These are phyloP conservation scores for Pugionium dolabratum DNA, from an alignment of 345 rosid genomes.

Conservation along the genomic window DNA sequence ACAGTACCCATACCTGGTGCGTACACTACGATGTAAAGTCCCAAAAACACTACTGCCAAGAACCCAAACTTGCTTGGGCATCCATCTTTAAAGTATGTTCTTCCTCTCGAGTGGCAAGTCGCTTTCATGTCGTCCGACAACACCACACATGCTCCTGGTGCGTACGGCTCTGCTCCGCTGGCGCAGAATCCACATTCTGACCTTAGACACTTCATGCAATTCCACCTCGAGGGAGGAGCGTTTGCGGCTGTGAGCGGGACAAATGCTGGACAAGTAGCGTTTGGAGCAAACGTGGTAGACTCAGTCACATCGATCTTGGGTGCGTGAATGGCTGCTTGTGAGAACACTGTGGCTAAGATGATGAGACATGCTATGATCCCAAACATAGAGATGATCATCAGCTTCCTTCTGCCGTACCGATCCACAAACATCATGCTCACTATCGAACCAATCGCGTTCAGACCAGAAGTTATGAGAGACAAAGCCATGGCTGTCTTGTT, in stretches of 20 bases:
- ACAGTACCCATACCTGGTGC: slow-evolving; percentile 89
- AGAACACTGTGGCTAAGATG: slow-evolving; percentile 53
- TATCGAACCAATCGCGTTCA: slow-evolving; percentile 75
- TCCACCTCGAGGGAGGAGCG: slow-evolving; percentile 49
- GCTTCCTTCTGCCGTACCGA: slow-evolving; percentile 69
- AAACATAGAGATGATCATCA: slow-evolving; percentile 78
- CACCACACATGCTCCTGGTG: slow-evolving; percentile 75
- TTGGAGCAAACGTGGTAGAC: slow-evolving; percentile 50
- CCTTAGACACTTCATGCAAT: slow-evolving; percentile 67
- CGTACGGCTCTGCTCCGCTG: slow-evolving; percentile 43
- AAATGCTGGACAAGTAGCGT: slow-evolving; percentile 61
- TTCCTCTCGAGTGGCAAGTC: slow-evolving; percentile 40
- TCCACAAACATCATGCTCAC: slow-evolving; percentile 78
- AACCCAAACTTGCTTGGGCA: slow-evolving; percentile 84
- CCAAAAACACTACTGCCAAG: slow-evolving; percentile 63
- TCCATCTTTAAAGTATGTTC: slow-evolving; percentile 61
- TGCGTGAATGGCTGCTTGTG: slow-evolving; percentile 56
- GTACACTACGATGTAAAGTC: slow-evolving; percentile 63
- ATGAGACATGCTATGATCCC: slow-evolving; percentile 67
- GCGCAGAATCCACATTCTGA: slow-evolving; percentile 67
- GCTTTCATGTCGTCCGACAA: slow-evolving; percentile 32
- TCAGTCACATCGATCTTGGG: slow-evolving; percentile 45
- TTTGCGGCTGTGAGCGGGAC: slow-evolving; percentile 32
- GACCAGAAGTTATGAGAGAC: slow-evolving; percentile 80
- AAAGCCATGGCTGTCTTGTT: slow-evolving; percentile 77